Evolutionary conservation across 495 filamentous ascomycete species (phyloP), one percentile per base, ranked within the genome.

Genomic region (Podospora didyma): DNA sequence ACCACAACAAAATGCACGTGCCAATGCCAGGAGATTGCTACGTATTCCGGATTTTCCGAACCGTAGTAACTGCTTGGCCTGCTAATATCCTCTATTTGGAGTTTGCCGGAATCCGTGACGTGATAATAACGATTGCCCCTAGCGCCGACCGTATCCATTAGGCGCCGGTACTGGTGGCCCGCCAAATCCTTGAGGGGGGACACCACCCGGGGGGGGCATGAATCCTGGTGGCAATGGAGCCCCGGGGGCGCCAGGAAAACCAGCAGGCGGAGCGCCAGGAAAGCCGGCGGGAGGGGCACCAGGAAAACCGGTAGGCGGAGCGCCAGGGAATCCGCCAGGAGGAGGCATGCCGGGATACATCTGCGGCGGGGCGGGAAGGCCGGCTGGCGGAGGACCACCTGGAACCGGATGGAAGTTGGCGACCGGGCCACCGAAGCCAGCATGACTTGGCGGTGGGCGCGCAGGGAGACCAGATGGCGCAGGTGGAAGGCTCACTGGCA

Each of bases 401-500:
- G 56, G 60, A 52, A 62, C 65, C 12, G 64, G 81, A 72, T 63
- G 73, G 67, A 89, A 91, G 37, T 84, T 79, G 59, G 57, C 61
- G 23, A 87, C 84, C 7, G 89, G 89, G 10, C 88, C 87, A 16
- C 88, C 87, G 63, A 90, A 94, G 9, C 87, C 87, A 52, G 75
- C 85, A 60, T 91, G 86, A 37, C 85, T 89, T 2, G 86, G 89
- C 2, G 90, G 89, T 1, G 91, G 89, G 26, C 90, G 79, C 22
- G 89, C 87, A 19, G 89, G 91, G 14, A 92, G 71, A 21, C 89
- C 88, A 5, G 87, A 86, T 2, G 89, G 91, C 1, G 90, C 86
- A 21, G 87, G 78, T 2, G 74, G 82, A 20, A 78, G 68, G 49
- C 65, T 62, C 48, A 73, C 50, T n/a, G n/a, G n/a, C 26, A 60